Conservation (phyloP, 768 basidiomycete species). For the Aureoboletus auriporus region DNA sequence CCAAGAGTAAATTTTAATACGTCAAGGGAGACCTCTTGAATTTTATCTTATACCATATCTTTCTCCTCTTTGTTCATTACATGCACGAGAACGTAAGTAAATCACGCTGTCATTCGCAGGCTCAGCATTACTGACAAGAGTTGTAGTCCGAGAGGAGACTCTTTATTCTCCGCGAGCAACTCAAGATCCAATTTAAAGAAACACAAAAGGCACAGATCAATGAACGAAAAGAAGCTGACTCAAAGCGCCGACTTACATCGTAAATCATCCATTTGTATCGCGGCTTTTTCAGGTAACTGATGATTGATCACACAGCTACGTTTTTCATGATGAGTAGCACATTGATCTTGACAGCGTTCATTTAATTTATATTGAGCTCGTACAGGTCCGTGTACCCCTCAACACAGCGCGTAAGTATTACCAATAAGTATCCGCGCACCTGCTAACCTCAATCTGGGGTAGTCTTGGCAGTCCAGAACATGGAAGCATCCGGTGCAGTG, state of each 20-base stretch:
- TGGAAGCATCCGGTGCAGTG: conserved; percentile 75
- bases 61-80: conserved; percentile 76
- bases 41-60: conserved; percentile 74
- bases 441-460: conserved; percentile 2
- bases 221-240: conserved; percentile 71
- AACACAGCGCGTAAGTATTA: conserved; percentile 58
- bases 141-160: conserved; percentile 52
- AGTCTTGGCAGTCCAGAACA: conserved; percentile 87
- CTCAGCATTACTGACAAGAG: conserved; percentile 2
- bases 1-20: conserved; percentile 4
- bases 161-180: conserved; percentile 66
- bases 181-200: conserved; percentile 70
- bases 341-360: conserved; percentile 4
- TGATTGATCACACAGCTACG: conserved; percentile 44
- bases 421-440: not conserved
- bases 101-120: not conserved
- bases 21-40: conserved; percentile 51
- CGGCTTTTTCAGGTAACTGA: conserved; percentile 3
- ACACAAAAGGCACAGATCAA: conserved; percentile 73
- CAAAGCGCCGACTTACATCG: conserved; percentile 79
- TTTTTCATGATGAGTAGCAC: conserved; percentile 66
- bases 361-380: conserved; percentile 15
- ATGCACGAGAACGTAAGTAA: conserved; percentile 54
- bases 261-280: conserved; percentile 37
- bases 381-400: conserved; percentile 76